Evolutionary conservation across 306 rosid species (phyloP).

Genomic region (Morella rubra): DNA sequence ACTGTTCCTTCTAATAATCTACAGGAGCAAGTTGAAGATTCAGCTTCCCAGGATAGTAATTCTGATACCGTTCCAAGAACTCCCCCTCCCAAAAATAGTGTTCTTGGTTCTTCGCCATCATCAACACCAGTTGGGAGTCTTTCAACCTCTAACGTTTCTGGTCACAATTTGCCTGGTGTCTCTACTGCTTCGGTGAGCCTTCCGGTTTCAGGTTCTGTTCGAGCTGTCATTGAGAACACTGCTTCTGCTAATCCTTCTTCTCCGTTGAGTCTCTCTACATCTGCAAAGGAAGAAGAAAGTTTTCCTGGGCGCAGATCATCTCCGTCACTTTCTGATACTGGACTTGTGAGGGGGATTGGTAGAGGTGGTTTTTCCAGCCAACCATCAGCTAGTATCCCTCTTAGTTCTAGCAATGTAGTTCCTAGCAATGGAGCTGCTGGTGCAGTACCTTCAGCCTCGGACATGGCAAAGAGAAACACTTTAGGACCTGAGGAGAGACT

Average conservation of each 20-base stretch:
- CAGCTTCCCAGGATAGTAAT: slow-evolving; percentile 69
- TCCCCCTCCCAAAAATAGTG: slow-evolving; percentile 74
- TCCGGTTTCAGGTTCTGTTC: slow-evolving; percentile 55
- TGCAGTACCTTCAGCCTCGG: slow-evolving; percentile 64
- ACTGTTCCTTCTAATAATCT: slow-evolving; percentile 36
- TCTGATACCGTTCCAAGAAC: slow-evolving; percentile 65
- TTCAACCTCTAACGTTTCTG: slow-evolving; percentile 53
- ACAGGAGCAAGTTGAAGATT: slow-evolving; percentile 83
- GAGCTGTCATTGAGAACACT: slow-evolving; percentile 52
- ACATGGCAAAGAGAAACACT: slow-evolving; percentile 71
- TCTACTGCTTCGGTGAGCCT: slow-evolving; percentile 46
- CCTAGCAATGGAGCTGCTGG: slow-evolving; percentile 66
- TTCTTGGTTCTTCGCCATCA: slow-evolving; percentile 50
- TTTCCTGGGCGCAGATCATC: slow-evolving; percentile 78
- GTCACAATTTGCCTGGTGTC: slow-evolving; percentile 50
- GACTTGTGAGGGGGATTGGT: slow-evolving; percentile 61
- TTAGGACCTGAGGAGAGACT: slow-evolving; percentile 81
- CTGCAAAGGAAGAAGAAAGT: slow-evolving; percentile 81
- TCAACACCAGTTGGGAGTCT: slow-evolving; percentile 66
- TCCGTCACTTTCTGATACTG: slow-evolving; percentile 82
- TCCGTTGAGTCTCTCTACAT: slow-evolving; percentile 53
- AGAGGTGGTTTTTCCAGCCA: slow-evolving; percentile 70
- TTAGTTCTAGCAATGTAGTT: slow-evolving; percentile 58
- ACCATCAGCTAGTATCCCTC: slow-evolving; percentile 54
- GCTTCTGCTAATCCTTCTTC: slow-evolving; percentile 46